Evolutionary conservation across 768 basidiomycete species (phyloP), one percentile per base, ranked within the genome.

Genomic region (Cyclocybe cylindracea): DNA sequence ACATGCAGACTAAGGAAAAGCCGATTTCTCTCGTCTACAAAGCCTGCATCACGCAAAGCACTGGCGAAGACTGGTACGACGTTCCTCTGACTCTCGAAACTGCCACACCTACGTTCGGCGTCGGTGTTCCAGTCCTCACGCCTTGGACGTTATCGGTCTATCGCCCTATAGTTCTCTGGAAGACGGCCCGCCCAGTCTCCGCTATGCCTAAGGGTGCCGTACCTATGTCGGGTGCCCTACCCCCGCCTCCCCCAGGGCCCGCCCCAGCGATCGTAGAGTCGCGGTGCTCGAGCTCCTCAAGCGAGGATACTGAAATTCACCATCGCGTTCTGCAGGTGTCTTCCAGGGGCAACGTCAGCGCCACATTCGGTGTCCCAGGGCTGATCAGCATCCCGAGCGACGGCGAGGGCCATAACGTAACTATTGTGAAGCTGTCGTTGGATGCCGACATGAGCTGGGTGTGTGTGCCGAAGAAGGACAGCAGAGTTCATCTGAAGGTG

Each of bases 61-160:
- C 76, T 5, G 76, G 76, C 31, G 77, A 79, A 73, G 66, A 70
- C 38, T 80, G 76, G 77, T 60, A 61, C 0, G 70, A 78, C 49
- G 70, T 76, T 3, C 64, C 71, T 2, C 58, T 78, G 2, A 71
- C 68, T 0, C 70, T 79, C 7, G 76, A 78, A 58, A 80, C 77
- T 0, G 69, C 73, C 1, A 63, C 69, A 2, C 75, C 76, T 0
- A 73, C 76, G 0, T 76, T 74, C 44, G 75, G 75, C 4, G 47
- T 73, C 14, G 60, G 51, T 1, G 60, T 76, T 3, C 76, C 77
- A 2, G 53, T 50, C 4, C 70, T 79, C 1, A 40, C 60, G 1
- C 67, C 72, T 0, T 78, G 75, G 73, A 70, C 60, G 7, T 57
- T 78, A 5, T 68, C 68, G 0, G 54, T 66, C 5, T 56, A 63